phyloP scores from a whole-genome alignment of 345 rosid species.

The Syzygium aromaticum region DNA sequence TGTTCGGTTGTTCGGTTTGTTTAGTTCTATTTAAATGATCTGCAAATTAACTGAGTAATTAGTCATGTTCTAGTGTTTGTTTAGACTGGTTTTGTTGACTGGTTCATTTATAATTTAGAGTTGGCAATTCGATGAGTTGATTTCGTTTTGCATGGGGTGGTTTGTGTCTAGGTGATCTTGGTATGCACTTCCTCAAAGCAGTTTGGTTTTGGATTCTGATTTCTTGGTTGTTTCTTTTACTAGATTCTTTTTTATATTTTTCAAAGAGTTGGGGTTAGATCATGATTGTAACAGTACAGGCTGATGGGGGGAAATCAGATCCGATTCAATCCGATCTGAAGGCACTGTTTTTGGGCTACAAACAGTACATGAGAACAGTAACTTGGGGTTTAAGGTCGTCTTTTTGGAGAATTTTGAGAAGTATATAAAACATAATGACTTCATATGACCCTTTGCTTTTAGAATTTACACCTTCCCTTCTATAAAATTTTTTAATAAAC shows the following conservation, averaged over 20 bases:
- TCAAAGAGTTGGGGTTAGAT: background rate
- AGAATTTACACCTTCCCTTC: background rate
- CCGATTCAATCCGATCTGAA: background rate
- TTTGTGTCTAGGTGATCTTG: background rate
- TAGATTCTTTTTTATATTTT: background rate
- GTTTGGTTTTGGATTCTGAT: background rate
- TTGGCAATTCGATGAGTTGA: background rate
- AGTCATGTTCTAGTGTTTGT: background rate
- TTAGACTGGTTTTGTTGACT: background rate
- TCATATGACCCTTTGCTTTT: background rate
- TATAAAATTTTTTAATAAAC: background rate
- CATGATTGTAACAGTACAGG: background rate
- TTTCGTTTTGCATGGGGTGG: background rate
- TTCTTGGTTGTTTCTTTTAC: background rate
- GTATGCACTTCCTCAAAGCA: background rate
- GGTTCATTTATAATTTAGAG: background rate
- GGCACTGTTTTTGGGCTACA: background rate
- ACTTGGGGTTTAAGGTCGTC: background rate
- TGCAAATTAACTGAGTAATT: background rate
- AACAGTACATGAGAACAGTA: background rate
- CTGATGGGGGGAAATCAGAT: background rate
- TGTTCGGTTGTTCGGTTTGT: background rate
- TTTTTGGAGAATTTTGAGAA: background rate
- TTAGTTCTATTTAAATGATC: background rate
- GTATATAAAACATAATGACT: background rate